Evolutionary conservation across 257 asterid genomes (phyloP).

Genomic region (Sherardia arvensis): DNA sequence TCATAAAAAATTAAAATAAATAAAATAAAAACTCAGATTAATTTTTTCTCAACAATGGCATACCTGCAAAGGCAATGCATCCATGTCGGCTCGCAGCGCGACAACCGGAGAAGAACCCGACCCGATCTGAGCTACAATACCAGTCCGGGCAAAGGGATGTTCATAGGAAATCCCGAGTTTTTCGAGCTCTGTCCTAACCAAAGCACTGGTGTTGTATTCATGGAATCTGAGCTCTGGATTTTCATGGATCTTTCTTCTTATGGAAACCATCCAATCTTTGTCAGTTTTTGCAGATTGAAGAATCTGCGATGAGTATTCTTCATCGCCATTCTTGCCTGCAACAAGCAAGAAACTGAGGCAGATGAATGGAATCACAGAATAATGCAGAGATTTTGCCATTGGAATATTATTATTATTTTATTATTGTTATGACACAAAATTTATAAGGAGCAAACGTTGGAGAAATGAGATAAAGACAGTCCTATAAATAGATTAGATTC

Average conservation of each 20-base stretch:
- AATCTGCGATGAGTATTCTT: conserved; percentile 36
- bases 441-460: too few species aligned
- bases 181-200: conserved; percentile 60
- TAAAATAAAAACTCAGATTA: neutral
- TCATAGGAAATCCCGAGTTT: conserved; percentile 39
- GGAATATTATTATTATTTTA: too few species aligned
- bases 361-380: neutral
- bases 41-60: neutral
- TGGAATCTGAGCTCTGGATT: conserved; percentile 83
- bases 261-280: conserved; percentile 48
- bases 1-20: neutral
- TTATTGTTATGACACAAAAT: too few species aligned
- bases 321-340: conserved; percentile 3
- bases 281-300: conserved; percentile 42
- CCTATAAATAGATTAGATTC: too few species aligned
- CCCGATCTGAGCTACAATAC: conserved; percentile 69
- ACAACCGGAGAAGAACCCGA: conserved; percentile 76
- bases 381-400: neutral
- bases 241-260: conserved; percentile 61
- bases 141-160: conserved; percentile 67
- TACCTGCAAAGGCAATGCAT: conserved; percentile 94
- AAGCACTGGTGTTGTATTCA: conserved; percentile 56
- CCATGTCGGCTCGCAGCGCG: conserved; percentile 91
- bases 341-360: conserved; percentile 5
- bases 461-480: too few species aligned